phyloP scores from a whole-genome alignment of 306 rosid genomes.

The Medicago ruthenica region DNA sequence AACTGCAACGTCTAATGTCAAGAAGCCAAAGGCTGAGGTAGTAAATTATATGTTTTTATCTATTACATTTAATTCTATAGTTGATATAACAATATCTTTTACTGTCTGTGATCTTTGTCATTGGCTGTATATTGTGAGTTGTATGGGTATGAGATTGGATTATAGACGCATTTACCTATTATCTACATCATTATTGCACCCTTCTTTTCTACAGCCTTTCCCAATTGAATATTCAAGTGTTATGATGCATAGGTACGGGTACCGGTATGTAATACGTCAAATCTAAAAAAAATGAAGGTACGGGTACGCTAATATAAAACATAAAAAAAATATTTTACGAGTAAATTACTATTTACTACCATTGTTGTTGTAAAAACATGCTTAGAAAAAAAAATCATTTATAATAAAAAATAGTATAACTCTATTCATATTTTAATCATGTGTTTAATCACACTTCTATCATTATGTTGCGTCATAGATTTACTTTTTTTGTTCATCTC shows the following conservation, averaged over 20 bases:
- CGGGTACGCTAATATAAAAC: too few species aligned
- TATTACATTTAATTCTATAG: constrained; percentile 24
- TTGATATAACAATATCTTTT: constrained; percentile 1
- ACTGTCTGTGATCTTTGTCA: background rate
- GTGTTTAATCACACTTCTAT: too few species aligned
- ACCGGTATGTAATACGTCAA: too few species aligned
- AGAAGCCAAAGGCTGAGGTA: constrained; percentile 82
- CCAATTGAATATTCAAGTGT: constrained; percentile 3
- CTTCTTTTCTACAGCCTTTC: background rate
- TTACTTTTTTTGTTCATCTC: too few species aligned
- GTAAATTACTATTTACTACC: too few species aligned
- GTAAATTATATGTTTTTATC: constrained; percentile 29
- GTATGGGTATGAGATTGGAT: constrained; percentile 8
- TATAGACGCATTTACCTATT: constrained; percentile 25
- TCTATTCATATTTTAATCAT: too few species aligned
- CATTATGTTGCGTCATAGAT: too few species aligned
- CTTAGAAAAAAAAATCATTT: too few species aligned
- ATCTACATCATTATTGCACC: constrained; percentile 9
- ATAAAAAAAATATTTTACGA: too few species aligned
- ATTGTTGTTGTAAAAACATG: too few species aligned
- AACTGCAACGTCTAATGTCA: constrained; percentile 72
- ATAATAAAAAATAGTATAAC: too few species aligned
- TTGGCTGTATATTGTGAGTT: constrained; percentile 10
- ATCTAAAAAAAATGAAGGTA: too few species aligned
- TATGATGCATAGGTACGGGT: background rate